Evolutionary conservation across 768 basidiomycete species (phyloP).

Genomic region (Cyathus striatus): DNA sequence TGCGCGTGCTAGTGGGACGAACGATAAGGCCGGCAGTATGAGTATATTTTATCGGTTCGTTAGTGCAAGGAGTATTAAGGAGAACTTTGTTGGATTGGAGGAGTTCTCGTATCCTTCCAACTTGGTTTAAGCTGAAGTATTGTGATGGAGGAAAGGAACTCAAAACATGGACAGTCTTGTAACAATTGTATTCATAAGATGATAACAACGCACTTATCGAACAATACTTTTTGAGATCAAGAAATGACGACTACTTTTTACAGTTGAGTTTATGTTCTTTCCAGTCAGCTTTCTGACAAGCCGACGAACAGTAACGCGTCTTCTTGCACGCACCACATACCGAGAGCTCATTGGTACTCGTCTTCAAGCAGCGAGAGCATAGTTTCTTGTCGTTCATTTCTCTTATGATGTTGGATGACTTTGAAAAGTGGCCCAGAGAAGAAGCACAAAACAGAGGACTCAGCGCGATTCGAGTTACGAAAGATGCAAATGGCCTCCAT

Average conservation of each 20-base stretch:
- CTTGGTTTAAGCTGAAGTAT: too few species aligned
- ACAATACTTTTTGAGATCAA: too few species aligned
- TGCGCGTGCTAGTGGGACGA: conserved; percentile 88
- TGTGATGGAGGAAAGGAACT: conserved; percentile 39
- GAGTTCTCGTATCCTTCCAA: conserved; percentile 88
- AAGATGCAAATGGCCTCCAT: conserved; percentile 37
- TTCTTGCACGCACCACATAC: conserved; percentile 32
- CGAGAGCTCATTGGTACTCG: conserved; percentile 22
- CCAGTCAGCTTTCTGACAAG: conserved; percentile 45
- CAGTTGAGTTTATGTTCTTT: conserved; percentile 29
- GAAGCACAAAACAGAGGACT: conserved; percentile 49
- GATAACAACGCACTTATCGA: too few species aligned
- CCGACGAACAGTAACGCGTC: conserved; percentile 35
- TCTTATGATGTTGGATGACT: too few species aligned
- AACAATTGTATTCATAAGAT: neutral
- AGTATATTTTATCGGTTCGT: conserved; percentile 72
- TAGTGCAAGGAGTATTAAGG: conserved; percentile 91
- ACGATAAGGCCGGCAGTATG: conserved; percentile 93
- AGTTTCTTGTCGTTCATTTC: neutral
- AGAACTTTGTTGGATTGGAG: conserved; percentile 85
- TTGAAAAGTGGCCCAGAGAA: too few species aligned
- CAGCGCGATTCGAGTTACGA: conserved; percentile 45
- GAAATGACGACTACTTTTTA: neutral
- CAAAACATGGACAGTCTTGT: conserved; percentile 34
- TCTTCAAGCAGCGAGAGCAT: conserved; percentile 13